Conservation (phyloP, 495 filamentous ascomycete species). For the Neurospora sp. region DNA sequence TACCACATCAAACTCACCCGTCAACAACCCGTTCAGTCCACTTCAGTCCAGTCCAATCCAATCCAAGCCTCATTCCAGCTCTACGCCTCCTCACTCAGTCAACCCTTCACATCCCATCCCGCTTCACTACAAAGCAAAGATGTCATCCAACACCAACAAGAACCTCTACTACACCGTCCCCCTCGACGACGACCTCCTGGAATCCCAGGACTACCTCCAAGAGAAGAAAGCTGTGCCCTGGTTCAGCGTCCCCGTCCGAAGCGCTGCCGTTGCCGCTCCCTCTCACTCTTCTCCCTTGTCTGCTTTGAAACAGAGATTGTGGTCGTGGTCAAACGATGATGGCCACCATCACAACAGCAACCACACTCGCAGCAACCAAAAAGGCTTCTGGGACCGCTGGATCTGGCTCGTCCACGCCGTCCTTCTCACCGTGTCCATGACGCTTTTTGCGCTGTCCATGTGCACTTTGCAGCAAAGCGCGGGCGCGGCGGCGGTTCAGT, state of each 20-base stretch:
- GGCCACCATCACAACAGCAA: neutral
- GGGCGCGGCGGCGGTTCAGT: constrained; percentile 8
- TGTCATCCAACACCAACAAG: neutral
- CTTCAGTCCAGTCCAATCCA: neutral
- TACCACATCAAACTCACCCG: neutral
- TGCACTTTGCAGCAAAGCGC: constrained; percentile 20
- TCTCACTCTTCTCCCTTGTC: neutral
- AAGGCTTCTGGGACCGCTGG: constrained; percentile 18
- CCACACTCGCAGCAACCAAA: neutral
- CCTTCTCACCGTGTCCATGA: constrained; percentile 30
- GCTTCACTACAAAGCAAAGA: neutral
- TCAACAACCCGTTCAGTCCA: neutral
- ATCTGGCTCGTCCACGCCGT: constrained; percentile 35
- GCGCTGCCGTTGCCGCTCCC: neutral
- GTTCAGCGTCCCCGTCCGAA: neutral
- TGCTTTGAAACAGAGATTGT: neutral
- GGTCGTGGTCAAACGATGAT: neutral
- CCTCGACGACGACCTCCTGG: constrained; percentile 27
- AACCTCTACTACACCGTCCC: constrained; percentile 20
- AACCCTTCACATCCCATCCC: neutral
- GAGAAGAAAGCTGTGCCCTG: constrained; percentile 12
- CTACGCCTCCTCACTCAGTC: neutral
- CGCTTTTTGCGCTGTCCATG: constrained; percentile 32
- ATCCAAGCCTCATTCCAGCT: neutral
- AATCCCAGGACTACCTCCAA: constrained; percentile 13